Conservation (phyloP, 495 filamentous ascomycete genomes). For the Parmelia sp. region DNA sequence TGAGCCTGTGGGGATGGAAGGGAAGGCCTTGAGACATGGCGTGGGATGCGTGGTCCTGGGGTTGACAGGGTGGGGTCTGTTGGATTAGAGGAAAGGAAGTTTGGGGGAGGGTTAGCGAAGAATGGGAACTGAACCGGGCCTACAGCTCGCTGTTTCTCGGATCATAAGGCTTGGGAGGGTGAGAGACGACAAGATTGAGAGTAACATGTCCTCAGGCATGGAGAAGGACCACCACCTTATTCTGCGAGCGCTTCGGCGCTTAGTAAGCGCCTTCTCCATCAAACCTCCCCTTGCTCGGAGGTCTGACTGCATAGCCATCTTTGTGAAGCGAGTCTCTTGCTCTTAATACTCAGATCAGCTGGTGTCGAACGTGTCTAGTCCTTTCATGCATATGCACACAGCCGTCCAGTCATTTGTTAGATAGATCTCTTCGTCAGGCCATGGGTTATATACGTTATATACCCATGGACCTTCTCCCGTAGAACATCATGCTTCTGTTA, state of each 20-base stretch:
- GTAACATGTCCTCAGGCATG: neutral
- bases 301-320: neutral
- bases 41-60: neutral
- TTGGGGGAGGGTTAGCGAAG: neutral
- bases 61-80: neutral
- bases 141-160: neutral
- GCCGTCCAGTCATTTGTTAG: too few species aligned
- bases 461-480: too few species aligned
- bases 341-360: too few species aligned
- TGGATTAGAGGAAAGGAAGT: neutral
- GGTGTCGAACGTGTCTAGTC: too few species aligned
- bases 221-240: neutral
- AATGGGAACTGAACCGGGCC: neutral
- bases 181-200: neutral
- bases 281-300: neutral
- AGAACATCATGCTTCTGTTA: too few species aligned
- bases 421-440: too few species aligned
- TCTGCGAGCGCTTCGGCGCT: neutral
- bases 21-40: neutral
- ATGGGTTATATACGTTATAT: too few species aligned
- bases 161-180: neutral
- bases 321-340: too few species aligned
- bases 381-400: too few species aligned
- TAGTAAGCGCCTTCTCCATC: conserved; percentile 1
- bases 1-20: neutral